Base-by-base conservation (phyloP, 306 rosid genomes). In the Prunus campanulata region DNA sequence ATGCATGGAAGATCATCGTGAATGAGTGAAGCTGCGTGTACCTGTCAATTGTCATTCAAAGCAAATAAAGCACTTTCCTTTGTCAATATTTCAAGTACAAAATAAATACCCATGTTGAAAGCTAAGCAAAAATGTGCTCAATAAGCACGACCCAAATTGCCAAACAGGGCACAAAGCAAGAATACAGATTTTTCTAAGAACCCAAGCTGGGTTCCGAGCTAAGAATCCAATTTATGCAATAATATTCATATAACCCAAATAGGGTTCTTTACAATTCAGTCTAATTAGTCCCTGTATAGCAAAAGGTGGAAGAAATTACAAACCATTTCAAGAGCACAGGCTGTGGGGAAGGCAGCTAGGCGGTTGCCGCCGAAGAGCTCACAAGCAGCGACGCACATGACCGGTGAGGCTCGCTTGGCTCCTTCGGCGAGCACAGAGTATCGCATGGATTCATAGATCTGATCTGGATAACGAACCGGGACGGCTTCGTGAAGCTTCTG, bases 241-340 rank as follows among this genome's bases (percentile, higher is more conserved):
- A 56, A 56, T 56, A 56, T 18, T 49, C 54, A 44, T 7, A 49
- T 13, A 49, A 49, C 54, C 16, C 54, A 49, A 49, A 60, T 6
- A 3, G 22, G 12, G 11, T 66, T 48, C 25, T 30, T 14, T 54
- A 14, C 32, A 72, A 1, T 70, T 55, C 39, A 54, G 29, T 22
- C 8, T 56, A 55, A 56, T 13, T 14, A 32, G 44, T 27, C 11
- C 2, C 5, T 19, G 50, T 29, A 55, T 11, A 18, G 2, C 2
- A 32, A 4, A 69, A 72, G 35, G 7, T 3, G 30, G 61, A 29
- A 55, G 11, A 64, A 47, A 51, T 44, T 7, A 35, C 49, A 22
- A 81, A 94, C 97, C 99, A 95, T 95, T 88, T 95, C 97, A 32
- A 95, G 97, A 60, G 99, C 97, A 68, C 97, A 92, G 39, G 97